Base-by-base conservation (phyloP, 306 rosid genomes). In the Arachis stenosperma region DNA sequence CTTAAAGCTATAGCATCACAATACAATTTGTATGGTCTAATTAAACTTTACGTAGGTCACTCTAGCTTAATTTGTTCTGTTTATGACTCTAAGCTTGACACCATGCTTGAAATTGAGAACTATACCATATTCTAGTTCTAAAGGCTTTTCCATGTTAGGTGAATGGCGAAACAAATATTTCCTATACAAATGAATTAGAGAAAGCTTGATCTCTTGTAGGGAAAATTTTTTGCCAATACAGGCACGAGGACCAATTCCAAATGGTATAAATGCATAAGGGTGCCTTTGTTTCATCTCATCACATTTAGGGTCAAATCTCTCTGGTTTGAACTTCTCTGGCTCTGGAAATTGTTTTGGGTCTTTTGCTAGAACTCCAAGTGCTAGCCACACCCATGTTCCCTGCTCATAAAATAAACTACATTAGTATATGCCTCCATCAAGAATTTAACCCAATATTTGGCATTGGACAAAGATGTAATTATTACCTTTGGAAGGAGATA, bases 301-400 rank as follows among this genome's bases (percentile, higher is more conserved):
- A 71, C 87, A 76, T 5, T 80, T 79, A 8, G 94, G 94, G 66
- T 93, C 96, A 81, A 93, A 93, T 67, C 98, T 88, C 84, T 91
- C 96, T 12, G 97, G 98, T 76, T 62, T 89, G 84, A 93, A 93
- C 87, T 88, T 86, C 4, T 91, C 92, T 74, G 98, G 98, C 84
- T 91, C 98, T 6, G 92, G 84, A 79, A 88, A 91, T 72, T 91
- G 85, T 43, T 67, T 93, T 46, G 97, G 85, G 58, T 93, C 98
- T 78, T 93, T 93, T 7, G 97, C 93, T 76, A 93, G 82, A 75
- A 93, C 98, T 78, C 98, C 98, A 7, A 78, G 92, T 17, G 96
- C 94, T 70, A 90, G 76, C 98, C 98, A 93, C 8, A 93, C 94
- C 98, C 98, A 93, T 9, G 97, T 89, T 6, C 98, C 98, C 98